Evolutionary conservation across 139 green algal species (phyloP).

Genomic region (Chlorella vulgaris): DNA sequence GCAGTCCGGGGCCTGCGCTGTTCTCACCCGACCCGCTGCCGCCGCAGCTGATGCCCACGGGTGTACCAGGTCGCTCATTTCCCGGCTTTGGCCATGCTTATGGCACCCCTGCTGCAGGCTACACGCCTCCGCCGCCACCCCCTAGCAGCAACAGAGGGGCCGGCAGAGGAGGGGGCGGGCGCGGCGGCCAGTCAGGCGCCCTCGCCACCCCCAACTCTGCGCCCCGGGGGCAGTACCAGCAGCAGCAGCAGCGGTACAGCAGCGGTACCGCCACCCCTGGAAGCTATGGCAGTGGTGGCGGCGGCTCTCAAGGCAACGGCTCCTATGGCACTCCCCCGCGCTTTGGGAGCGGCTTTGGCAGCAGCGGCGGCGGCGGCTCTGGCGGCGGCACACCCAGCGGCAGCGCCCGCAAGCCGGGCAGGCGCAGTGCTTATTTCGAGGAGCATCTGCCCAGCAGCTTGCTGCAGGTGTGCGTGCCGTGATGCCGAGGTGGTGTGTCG

Average conservation of each 20-base stretch:
- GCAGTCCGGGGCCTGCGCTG: too few species aligned
- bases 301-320: conserved; percentile 1
- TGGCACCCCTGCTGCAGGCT: neutral
- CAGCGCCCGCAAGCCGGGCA: neutral
- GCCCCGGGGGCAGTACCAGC: neutral
- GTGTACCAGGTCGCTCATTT: too few species aligned
- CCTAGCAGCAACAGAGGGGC: neutral
- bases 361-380: neutral
- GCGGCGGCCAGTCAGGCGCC: neutral
- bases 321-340: neutral
- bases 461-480: conserved; percentile 6
- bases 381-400: too few species aligned
- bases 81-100: too few species aligned
- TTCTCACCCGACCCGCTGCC: too few species aligned
- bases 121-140: neutral
- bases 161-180: neutral
- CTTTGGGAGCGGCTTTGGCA: neutral
- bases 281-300: neutral
- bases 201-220: neutral
- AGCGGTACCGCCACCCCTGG: neutral
- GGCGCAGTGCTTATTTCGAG: neutral
- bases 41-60: too few species aligned
- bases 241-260: neutral
- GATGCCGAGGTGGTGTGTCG: too few species aligned
- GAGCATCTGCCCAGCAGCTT: neutral